Conservation (phyloP, 805 yeast genomes). For the Saccharomycopsis guyanensis region DNA sequence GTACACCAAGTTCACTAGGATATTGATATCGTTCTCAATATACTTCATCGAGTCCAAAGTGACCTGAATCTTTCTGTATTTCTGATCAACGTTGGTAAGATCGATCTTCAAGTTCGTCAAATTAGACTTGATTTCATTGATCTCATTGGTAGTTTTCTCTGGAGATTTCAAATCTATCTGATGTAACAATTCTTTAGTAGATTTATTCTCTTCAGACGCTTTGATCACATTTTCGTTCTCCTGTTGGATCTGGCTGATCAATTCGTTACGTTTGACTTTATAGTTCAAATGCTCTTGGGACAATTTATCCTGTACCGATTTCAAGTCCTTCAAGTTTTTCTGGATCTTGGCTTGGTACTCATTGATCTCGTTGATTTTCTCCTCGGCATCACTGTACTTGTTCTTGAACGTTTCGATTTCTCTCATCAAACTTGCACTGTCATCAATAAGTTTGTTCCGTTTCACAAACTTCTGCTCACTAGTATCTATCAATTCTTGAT, state of each 20-base stretch:
- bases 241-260: slow-evolving; percentile 14
- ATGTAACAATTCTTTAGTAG: slow-evolving; percentile 6
- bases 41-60: slow-evolving; percentile 15
- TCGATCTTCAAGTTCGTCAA: slow-evolving; percentile 12
- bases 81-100: slow-evolving; percentile 15
- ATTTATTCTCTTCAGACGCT: slow-evolving; percentile 9
- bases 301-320: slow-evolving; percentile 17
- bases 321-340: slow-evolving; percentile 19
- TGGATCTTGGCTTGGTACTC: slow-evolving; percentile 20
- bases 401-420: slow-evolving; percentile 32
- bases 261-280: slow-evolving; percentile 13
- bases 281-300: slow-evolving; percentile 20
- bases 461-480: slow-evolving; percentile 44
- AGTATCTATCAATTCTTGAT: slow-evolving; percentile 51
- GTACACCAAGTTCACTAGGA: slow-evolving; percentile 10
- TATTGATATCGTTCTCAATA: slow-evolving; percentile 14
- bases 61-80: slow-evolving; percentile 12
- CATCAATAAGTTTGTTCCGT: slow-evolving; percentile 36
- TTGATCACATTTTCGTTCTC: slow-evolving; percentile 18
- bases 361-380: slow-evolving; percentile 21
- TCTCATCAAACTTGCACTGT: slow-evolving; percentile 29
- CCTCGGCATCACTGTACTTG: slow-evolving; percentile 24
- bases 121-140: slow-evolving; percentile 10
- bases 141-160: slow-evolving; percentile 17
- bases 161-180: slow-evolving; percentile 18